Base-by-base conservation (phyloP, 306 rosid species). In the Myrica gale region DNA sequence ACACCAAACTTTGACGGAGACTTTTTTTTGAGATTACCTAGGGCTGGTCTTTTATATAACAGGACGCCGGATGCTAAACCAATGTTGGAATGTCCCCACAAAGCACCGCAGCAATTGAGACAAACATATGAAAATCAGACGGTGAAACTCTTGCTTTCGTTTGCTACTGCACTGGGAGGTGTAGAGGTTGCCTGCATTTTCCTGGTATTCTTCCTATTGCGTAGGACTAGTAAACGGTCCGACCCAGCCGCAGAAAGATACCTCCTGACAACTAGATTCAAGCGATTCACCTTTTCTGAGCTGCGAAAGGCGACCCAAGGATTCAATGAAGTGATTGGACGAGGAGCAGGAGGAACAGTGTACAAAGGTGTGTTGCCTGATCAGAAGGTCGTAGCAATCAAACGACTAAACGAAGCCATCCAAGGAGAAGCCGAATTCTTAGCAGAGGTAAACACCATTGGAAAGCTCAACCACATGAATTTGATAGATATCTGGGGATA, bases 251-350 rank as follows among this genome's bases (percentile, higher is more conserved):
- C 63, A 13, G 67, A 67, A 41, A 79, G 65, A 4, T 81, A 84
- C 73, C 44, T 78, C 53, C 68, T 81, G 21, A 69, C 85, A 9
- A 50, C 83, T 5, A 62, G 78, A 17, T 84, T 84, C 72, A 81
- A 50, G 71, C 68, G 83, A n/a, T 81, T 74, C 19, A 66, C 67
- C 73, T 84, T 73, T 45, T 20, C 63, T 1, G 82, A 84, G 73
- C 80, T 80, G 4, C 77, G 78, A 47, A 77, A 57, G 67, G 84
- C 78, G 0, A 80, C 87, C 0, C 1, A 32, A 37, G 74, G 45
- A 58, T 84, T 84, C 20, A 65, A 42, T 9, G 74, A 84, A 74
- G 85, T 80, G 55, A 74, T 80, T 66, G 87, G 87, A 32, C 78
- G 78, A 63, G 87, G 87, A 0, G 71, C 82, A 1, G 82, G 75